Conservation (phyloP, 139 green algal species). For the Astrephomene gubernaculifera region DNA sequence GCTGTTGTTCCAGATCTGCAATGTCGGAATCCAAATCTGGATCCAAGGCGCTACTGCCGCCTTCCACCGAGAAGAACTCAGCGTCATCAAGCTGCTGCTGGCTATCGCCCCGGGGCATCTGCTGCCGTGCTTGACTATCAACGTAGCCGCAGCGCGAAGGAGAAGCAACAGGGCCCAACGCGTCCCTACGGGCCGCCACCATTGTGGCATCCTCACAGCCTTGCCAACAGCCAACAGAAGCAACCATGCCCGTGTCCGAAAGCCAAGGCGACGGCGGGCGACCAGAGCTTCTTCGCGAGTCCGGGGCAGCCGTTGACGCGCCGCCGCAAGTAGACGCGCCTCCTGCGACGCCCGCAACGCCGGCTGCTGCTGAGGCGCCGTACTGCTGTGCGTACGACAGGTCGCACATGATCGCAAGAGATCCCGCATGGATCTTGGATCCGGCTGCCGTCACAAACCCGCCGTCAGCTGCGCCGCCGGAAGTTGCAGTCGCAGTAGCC, state of each 20-base stretch:
- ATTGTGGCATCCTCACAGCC: too few relatives aligned
- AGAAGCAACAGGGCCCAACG: not conserved
- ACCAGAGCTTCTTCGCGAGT: too few relatives aligned
- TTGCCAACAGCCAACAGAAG: too few relatives aligned
- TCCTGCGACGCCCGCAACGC: too few relatives aligned
- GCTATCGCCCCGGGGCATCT: not conserved
- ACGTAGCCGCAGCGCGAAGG: not conserved
- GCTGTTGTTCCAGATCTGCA: not conserved
- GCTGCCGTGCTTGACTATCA: not conserved
- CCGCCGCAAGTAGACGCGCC: too few relatives aligned
- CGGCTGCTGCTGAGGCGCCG: too few relatives aligned
- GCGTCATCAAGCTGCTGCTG: slow-evolving; percentile 37
- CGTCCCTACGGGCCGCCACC: not conserved
- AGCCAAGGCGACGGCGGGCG: too few relatives aligned
- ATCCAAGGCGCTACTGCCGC: slow-evolving; percentile 27
- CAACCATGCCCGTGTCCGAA: too few relatives aligned
- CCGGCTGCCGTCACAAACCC: not conserved
- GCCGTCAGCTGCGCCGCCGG: too few relatives aligned
- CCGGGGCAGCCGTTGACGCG: too few relatives aligned
- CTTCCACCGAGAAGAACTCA: slow-evolving; percentile 56
- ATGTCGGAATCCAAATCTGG: not conserved
- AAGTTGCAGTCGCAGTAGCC: too few relatives aligned
- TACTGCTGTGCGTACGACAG: not conserved
- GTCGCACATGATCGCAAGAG: slow-evolving; percentile 15
- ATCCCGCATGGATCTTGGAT: slow-evolving; percentile 32